phyloP scores from a whole-genome alignment of 805 yeast species.

The Allodekkera sacchari region DNA sequence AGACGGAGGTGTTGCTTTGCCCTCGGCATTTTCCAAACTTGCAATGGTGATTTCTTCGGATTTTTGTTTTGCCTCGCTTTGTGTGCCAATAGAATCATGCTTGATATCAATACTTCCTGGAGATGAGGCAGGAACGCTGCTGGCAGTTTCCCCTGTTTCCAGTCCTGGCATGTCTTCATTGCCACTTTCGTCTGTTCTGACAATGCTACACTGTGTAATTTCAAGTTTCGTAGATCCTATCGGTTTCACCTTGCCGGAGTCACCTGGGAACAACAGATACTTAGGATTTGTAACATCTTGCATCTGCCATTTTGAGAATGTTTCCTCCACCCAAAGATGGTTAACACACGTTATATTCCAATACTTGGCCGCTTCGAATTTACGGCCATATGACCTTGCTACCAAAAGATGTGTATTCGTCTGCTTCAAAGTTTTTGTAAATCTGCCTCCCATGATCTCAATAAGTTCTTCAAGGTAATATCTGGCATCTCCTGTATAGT shows the following conservation, averaged over 20 bases:
- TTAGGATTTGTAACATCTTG: constrained; percentile 37
- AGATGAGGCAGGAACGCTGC: background rate
- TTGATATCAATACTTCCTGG: background rate
- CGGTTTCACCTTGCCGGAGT: constrained; percentile 33
- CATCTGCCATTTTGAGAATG: constrained; percentile 53
- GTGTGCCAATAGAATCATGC: background rate
- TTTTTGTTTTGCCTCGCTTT: background rate
- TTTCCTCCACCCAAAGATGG: constrained; percentile 85
- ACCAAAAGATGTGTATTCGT: constrained; percentile 68
- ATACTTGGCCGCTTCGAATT: constrained; percentile 61
- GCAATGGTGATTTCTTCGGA: background rate
- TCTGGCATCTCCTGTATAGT: constrained; percentile 81
- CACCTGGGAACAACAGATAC: constrained; percentile 36
- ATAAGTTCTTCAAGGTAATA: constrained; percentile 58
- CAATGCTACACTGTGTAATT: background rate
- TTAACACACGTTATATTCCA: constrained; percentile 67
- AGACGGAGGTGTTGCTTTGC: background rate
- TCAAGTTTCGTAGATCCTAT: constrained; percentile 31
- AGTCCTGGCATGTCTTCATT: no score
- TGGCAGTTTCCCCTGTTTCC: background rate
- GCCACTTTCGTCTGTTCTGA: background rate
- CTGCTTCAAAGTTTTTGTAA: constrained; percentile 56
- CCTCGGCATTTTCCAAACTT: constrained; percentile 1
- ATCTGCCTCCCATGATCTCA: constrained; percentile 63
- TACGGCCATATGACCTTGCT: constrained; percentile 60